Evolutionary conservation across 2,329 filamentous ascomycete genomes (phyloP).

Genomic region (Metarhizium brunneum): DNA sequence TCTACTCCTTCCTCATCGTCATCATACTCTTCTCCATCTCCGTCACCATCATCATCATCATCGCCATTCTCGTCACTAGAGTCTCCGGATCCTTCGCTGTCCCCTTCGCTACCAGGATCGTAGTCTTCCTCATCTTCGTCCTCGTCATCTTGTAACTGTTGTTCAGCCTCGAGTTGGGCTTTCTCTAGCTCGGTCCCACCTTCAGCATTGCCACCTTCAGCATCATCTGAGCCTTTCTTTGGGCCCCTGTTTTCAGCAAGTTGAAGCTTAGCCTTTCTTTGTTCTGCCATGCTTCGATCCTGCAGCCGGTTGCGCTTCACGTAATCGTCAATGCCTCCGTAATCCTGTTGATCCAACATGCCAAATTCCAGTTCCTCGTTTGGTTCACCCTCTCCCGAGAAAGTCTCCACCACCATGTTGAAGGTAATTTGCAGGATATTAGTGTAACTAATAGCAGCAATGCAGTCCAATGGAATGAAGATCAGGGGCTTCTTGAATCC

Average conservation of each 20-base stretch:
- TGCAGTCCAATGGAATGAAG: constrained; percentile 52
- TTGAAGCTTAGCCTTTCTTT: constrained; percentile 54
- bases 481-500: constrained; percentile 61
- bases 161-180: constrained; percentile 41
- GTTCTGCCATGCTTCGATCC: constrained; percentile 60
- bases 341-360: constrained; percentile 64
- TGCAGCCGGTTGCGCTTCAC: constrained; percentile 52
- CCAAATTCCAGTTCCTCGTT: constrained; percentile 57
- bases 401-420: constrained; percentile 56
- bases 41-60: constrained; percentile 36
- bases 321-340: constrained; percentile 54
- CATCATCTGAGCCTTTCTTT: constrained; percentile 34
- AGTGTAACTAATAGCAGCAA: constrained; percentile 57
- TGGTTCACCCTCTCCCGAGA: constrained; percentile 33
- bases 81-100: constrained; percentile 46
- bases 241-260: constrained; percentile 47
- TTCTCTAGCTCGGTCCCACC: constrained; percentile 36
- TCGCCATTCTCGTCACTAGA: constrained; percentile 39
- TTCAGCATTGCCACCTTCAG: constrained; percentile 23
- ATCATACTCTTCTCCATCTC: constrained; percentile 26
- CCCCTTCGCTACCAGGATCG: constrained; percentile 51
- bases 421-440: constrained; percentile 60
- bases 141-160: constrained; percentile 48
- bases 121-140: constrained; percentile 60
- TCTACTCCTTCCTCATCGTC: constrained; percentile 21